phyloP scores from a whole-genome alignment of 176 grass and related monocot species.

The Luzula sylvatica region DNA sequence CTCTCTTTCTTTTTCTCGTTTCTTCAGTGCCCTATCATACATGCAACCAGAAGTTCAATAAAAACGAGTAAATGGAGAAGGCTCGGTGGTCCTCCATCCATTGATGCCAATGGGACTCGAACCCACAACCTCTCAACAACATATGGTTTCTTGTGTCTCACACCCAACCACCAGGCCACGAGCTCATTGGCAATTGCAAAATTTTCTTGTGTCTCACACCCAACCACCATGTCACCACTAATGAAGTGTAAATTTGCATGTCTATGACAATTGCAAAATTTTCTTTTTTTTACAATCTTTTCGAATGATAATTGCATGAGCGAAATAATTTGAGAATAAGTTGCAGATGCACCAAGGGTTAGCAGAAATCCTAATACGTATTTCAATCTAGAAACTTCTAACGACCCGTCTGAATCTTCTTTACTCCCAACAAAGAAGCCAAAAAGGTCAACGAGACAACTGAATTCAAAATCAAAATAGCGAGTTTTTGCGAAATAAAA shows the following conservation, averaged over 20 bases:
- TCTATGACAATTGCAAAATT: slow-evolving; percentile 30
- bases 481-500: slow-evolving; percentile 63
- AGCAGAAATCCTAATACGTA: slow-evolving; percentile 47
- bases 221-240: slow-evolving; percentile 20
- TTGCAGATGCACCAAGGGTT: slow-evolving; percentile 45
- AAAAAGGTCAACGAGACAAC: slow-evolving; percentile 64
- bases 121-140: too few species aligned
- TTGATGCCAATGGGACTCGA: too few species aligned
- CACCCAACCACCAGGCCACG: too few species aligned
- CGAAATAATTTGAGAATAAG: slow-evolving; percentile 43
- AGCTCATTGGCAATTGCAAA: too few species aligned
- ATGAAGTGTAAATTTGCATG: slow-evolving; percentile 49
- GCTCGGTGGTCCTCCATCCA: too few species aligned
- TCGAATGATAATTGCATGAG: slow-evolving; percentile 60
- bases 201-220: too few species aligned
- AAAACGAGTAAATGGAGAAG: too few species aligned
- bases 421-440: slow-evolving; percentile 43
- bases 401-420: slow-evolving; percentile 22
- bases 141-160: too few species aligned
- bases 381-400: slow-evolving; percentile 36
- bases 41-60: too few species aligned
- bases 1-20: too few species aligned
- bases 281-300: slow-evolving; percentile 34
- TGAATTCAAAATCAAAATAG: slow-evolving; percentile 70
- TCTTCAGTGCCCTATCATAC: too few species aligned